phyloP scores from a whole-genome alignment of 306 rosid genomes.

The Vicia faba region DNA sequence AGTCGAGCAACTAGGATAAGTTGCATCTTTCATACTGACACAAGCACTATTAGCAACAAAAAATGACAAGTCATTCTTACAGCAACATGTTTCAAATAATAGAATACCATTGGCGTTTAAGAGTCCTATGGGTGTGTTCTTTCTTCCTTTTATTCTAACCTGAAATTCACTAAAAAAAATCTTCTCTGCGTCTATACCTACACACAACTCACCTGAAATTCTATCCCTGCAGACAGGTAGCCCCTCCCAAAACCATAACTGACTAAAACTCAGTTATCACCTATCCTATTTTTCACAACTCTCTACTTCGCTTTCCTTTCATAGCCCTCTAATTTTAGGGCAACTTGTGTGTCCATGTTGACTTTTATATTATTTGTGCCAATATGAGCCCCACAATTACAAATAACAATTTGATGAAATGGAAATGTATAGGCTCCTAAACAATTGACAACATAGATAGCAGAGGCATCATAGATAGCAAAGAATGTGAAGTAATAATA shows the following conservation, averaged over 20 bases:
- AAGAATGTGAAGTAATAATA: slow-evolving; percentile 12
- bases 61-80: no score
- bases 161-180: not conserved
- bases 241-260: not conserved
- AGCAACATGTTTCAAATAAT: not conserved
- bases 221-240: not conserved
- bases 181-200: not conserved
- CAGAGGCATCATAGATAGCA: slow-evolving; percentile 17
- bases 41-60: no score
- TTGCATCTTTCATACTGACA: no score
- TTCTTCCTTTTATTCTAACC: not conserved
- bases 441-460: not conserved
- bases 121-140: not conserved
- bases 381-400: not conserved
- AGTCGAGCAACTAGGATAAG: no score
- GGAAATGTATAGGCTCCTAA: slow-evolving; percentile 7
- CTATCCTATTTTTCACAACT: not conserved
- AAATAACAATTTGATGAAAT: not conserved
- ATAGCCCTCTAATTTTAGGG: not conserved
- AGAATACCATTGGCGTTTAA: not conserved
- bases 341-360: not conserved
- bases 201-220: not conserved
- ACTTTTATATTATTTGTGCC: not conserved
- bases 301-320: not conserved
- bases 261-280: not conserved